These are phyloP conservation scores for Epipyxis sp. DNA, from an alignment of 108 stramenopile genomes.

Conservation along the genomic window DNA sequence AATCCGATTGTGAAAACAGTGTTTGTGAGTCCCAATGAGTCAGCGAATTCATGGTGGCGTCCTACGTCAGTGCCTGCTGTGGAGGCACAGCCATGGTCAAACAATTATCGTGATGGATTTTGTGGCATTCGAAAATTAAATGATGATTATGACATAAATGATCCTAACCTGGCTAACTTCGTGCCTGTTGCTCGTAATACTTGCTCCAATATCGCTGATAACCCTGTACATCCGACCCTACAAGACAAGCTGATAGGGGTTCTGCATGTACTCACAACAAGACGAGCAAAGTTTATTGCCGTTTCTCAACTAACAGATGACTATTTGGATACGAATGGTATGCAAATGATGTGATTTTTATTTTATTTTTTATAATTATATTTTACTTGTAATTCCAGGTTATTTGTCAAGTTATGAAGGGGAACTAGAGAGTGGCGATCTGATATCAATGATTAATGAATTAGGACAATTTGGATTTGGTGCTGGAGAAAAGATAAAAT, in stretches of 20 bases:
- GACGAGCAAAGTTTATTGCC: constrained; percentile 71
- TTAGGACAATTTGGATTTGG: constrained; percentile 37
- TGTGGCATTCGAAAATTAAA: constrained; percentile 65
- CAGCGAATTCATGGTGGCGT: constrained; percentile 65
- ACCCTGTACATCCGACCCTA: constrained; percentile 66
- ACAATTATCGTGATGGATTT: constrained; percentile 69
- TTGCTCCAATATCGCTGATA: constrained; percentile 77
- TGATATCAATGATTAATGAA: constrained; percentile 36
- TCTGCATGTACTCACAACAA: constrained; percentile 51
- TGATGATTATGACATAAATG: constrained; percentile 59
- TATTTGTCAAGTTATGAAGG: constrained; percentile 59
- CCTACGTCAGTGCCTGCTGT: constrained; percentile 71
- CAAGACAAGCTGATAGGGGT: constrained; percentile 72
- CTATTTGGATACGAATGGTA: constrained; percentile 66
- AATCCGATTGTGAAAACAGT: constrained; percentile 59
- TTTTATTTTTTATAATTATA: too few relatives aligned
- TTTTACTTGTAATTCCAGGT: too few relatives aligned
- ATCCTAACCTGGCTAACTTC: constrained; percentile 48
- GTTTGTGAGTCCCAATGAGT: constrained; percentile 66
- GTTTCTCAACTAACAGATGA: constrained; percentile 67
- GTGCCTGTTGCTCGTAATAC: constrained; percentile 42
- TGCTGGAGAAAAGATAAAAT: constrained; percentile 31
- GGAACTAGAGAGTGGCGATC: constrained; percentile 58
- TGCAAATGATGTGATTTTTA: too few relatives aligned
- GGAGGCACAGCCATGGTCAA: constrained; percentile 69